Percentiles rank a stretch among this genome's conserved stretches.
phyloP scores from a whole-genome alignment of 208 protist species.

The Porcisia hertigi region DNA sequence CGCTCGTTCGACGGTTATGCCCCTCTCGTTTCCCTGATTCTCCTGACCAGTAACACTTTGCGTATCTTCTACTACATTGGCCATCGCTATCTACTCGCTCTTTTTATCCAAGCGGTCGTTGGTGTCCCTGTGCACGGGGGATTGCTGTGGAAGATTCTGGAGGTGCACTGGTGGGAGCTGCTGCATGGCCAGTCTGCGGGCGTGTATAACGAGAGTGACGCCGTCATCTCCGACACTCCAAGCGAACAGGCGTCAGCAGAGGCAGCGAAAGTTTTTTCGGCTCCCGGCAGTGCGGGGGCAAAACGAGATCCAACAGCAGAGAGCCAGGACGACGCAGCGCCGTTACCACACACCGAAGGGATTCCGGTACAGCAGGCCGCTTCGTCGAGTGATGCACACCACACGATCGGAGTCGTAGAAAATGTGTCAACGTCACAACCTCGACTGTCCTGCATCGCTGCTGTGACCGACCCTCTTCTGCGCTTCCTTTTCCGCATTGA shows the following conservation, averaged over 20 bases:
- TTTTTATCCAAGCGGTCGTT: constrained; percentile 69
- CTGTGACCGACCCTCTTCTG: background rate
- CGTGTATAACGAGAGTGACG: constrained; percentile 6
- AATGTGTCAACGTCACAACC: constrained; percentile 2
- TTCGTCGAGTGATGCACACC: background rate
- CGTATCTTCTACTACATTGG: constrained; percentile 82
- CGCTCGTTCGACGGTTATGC: constrained; percentile 64
- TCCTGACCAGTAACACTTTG: constrained; percentile 76
- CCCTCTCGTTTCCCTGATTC: constrained; percentile 69
- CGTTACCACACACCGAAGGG: background rate
- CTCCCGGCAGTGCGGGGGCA: background rate
- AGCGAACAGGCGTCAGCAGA: background rate
- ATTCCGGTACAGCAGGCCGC: background rate
- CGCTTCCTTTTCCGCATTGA: constrained; percentile 32
- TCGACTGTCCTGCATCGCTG: background rate
- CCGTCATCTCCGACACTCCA: background rate
- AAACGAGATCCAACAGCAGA: background rate
- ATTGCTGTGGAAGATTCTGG: constrained; percentile 54
- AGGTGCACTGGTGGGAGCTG: constrained; percentile 31
- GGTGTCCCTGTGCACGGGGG: constrained; percentile 53
- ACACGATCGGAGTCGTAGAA: background rate
- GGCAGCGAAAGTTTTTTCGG: background rate
- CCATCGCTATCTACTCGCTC: constrained; percentile 47
- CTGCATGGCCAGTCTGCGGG: constrained; percentile 9
- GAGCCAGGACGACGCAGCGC: background rate